A percentile compares a stretch with the other conserved stretches of the same genome.
phyloP scores from a whole-genome alignment of 129 eudicot genomes.

The Tagetes patula region DNA sequence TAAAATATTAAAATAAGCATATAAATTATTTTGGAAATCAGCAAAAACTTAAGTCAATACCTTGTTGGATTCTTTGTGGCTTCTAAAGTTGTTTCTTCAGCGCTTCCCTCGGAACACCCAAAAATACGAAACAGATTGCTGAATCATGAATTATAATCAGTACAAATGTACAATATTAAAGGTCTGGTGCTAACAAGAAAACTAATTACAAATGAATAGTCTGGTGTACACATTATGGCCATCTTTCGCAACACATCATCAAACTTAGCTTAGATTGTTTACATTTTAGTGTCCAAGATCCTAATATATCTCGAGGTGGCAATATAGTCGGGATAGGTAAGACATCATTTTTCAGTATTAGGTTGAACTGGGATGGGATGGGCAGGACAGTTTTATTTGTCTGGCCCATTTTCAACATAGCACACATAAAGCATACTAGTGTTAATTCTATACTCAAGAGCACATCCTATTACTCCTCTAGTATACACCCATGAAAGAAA shows the following conservation, averaged over 20 bases:
- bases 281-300: not conserved
- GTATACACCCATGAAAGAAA: not conserved
- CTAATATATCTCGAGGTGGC: not conserved
- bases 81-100: slow-evolving; percentile 85
- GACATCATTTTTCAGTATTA: not conserved
- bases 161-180: not conserved
- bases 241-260: not conserved
- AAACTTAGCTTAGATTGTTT: not conserved
- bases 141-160: slow-evolving; percentile 31
- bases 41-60: slow-evolving; percentile 28
- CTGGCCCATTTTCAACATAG: not conserved
- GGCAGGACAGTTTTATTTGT: not conserved
- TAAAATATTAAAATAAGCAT: not conserved
- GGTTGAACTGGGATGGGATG: not conserved
- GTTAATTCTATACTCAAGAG: slow-evolving; percentile 1
- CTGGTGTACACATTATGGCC: not conserved
- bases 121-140: slow-evolving; percentile 92
- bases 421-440: not conserved
- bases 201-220: not conserved
- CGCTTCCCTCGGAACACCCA: slow-evolving; percentile 77
- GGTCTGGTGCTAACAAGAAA: not conserved
- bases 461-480: not conserved
- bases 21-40: not conserved
- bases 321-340: not conserved
- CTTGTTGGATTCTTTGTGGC: slow-evolving; percentile 95